Conservation (phyloP, 768 basidiomycete genomes). For the Podaxis pistillaris region DNA sequence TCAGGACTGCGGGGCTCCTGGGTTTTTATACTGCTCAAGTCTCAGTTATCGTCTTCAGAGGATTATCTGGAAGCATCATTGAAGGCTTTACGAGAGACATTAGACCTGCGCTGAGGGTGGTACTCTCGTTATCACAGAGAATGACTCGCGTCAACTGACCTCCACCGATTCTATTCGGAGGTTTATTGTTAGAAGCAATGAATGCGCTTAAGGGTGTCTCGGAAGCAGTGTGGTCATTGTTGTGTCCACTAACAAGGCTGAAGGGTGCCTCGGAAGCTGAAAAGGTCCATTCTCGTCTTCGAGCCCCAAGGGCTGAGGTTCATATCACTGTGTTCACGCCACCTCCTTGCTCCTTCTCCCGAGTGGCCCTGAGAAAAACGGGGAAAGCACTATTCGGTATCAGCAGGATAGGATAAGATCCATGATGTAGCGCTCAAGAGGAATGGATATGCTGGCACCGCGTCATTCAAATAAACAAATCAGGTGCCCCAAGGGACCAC, state of each 20-base stretch:
- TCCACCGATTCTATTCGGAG: too few species aligned
- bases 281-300: neutral
- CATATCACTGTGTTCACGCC: neutral
- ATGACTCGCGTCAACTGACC: too few species aligned
- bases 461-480: neutral
- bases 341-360: neutral
- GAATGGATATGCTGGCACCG: neutral
- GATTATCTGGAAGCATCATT: too few species aligned
- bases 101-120: too few species aligned
- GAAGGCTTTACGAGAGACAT: too few species aligned
- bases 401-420: neutral
- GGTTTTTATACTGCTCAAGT: too few species aligned
- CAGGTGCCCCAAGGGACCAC: neutral
- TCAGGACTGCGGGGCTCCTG: too few species aligned
- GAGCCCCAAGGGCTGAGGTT: neutral
- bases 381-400: neutral
- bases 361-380: neutral
- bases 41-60: too few species aligned
- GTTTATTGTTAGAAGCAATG: too few species aligned
- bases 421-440: neutral
- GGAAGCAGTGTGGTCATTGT: too few species aligned
- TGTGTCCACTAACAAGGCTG: neutral
- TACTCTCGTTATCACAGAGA: too few species aligned
- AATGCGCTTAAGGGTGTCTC: too few species aligned
- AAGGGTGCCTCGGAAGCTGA: neutral